Conservation (phyloP, 495 filamentous ascomycete species). For the Aspergillus sclerotioniger region DNA sequence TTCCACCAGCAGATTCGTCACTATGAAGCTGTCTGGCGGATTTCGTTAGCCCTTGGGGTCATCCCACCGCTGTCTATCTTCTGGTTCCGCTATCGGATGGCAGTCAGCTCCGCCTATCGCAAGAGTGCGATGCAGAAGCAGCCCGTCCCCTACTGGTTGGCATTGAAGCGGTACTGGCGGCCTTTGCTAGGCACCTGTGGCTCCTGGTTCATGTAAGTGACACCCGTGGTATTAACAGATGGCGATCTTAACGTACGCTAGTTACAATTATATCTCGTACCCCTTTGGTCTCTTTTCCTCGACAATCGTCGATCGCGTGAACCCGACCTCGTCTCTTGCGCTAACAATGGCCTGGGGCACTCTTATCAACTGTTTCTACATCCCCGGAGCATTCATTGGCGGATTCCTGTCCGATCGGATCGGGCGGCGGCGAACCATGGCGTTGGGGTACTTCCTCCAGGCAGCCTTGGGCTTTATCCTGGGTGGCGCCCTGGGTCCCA, state of each 20-base stretch:
- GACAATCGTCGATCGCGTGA: conserved; percentile 40
- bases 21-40: conserved; percentile 33
- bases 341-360: conserved; percentile 74
- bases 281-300: conserved; percentile 39
- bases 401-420: conserved; percentile 64
- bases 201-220: conserved; percentile 34
- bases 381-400: conserved; percentile 72
- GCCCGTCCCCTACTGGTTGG: conserved; percentile 30
- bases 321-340: conserved; percentile 40
- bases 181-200: conserved; percentile 32
- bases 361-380: conserved; percentile 75
- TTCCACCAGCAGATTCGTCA: conserved; percentile 28
- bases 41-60: conserved; percentile 31
- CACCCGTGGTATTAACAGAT: neutral
- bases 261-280: conserved; percentile 41
- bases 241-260: neutral
- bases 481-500: conserved; percentile 41
- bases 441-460: conserved; percentile 58
- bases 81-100: conserved; percentile 40
- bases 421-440: conserved; percentile 65
- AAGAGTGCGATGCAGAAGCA: conserved; percentile 58
- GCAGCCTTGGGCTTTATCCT: conserved; percentile 56
- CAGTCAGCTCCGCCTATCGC: conserved; percentile 61
- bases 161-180: conserved; percentile 38
- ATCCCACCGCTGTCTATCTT: conserved; percentile 36